These are phyloP conservation scores for Paracamarosporium sp. DNA, from an alignment of 2,329 filamentous ascomycete genomes.

Conservation along the genomic window DNA sequence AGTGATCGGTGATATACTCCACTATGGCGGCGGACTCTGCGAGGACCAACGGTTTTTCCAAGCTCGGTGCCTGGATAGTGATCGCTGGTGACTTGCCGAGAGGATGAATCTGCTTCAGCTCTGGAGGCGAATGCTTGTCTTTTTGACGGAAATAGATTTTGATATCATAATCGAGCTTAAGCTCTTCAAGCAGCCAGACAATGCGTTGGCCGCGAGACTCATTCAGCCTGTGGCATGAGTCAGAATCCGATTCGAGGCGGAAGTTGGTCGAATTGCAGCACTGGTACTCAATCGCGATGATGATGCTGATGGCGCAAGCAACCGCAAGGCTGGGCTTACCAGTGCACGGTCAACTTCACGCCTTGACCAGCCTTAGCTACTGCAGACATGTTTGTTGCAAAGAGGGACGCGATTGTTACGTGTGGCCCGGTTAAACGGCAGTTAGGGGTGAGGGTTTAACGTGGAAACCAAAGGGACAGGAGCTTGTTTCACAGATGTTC, in stretches of 20 bases:
- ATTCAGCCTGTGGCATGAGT: constrained; percentile 70
- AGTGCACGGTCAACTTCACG: constrained; percentile 45
- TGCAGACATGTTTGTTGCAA: constrained; percentile 13
- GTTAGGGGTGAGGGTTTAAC: neutral
- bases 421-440: neutral
- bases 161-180: constrained; percentile 79
- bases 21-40: constrained; percentile 83
- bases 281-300: neutral
- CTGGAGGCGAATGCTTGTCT: constrained; percentile 74
- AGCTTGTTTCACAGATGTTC: neutral
- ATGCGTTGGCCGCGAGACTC: constrained; percentile 83
- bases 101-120: constrained; percentile 79
- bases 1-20: constrained; percentile 80
- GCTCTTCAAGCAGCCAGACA: constrained; percentile 85
- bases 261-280: neutral
- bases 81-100: constrained; percentile 88
- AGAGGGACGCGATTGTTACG: neutral
- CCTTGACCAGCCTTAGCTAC: constrained; percentile 33
- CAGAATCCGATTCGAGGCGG: constrained; percentile 1
- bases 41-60: constrained; percentile 64
- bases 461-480: neutral
- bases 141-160: constrained; percentile 75
- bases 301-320: constrained; percentile 10
- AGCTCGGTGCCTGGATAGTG: constrained; percentile 62
- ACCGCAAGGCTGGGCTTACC: constrained; percentile 30